Evolutionary conservation across 2,329 filamentous ascomycete genomes (phyloP).

Genomic region (Colletotrichum spaethianum): DNA sequence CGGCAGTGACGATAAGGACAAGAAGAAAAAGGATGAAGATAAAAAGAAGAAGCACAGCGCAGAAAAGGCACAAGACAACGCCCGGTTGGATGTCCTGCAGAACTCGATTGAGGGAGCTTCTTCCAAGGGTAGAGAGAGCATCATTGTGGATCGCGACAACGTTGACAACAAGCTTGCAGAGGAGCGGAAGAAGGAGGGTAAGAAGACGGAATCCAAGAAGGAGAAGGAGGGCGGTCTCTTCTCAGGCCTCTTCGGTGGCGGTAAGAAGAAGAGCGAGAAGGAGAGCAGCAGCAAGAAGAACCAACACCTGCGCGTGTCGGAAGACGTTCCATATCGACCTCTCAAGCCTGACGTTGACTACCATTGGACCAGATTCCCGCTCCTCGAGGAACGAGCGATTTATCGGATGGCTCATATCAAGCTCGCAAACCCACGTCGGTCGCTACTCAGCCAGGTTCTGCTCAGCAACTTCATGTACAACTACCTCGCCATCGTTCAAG

Average conservation of each 20-base stretch:
- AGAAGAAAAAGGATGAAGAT: constrained; percentile 75
- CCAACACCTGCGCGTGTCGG: constrained; percentile 82
- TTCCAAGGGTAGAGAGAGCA: constrained; percentile 81
- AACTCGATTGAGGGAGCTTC: constrained; percentile 82
- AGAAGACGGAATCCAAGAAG: constrained; percentile 86
- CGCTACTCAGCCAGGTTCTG: constrained; percentile 93
- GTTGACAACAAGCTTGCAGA: constrained; percentile 81
- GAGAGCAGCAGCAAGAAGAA: constrained; percentile 82
- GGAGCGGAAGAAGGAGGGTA: constrained; percentile 86
- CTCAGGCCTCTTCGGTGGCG: constrained; percentile 90
- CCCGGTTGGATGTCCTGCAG: constrained; percentile 88
- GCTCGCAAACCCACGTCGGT: constrained; percentile 94
- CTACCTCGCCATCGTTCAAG: constrained; percentile 97
- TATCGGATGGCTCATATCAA: constrained; percentile 99
- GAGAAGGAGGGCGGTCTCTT: constrained; percentile 96
- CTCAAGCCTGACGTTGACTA: constrained; percentile 93
- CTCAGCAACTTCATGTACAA: constrained; percentile 99
- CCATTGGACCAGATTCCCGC: constrained; percentile 94
- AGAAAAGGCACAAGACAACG: constrained; percentile 80
- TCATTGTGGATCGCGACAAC: constrained; percentile 85
- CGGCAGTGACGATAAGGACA: constrained; percentile 79
- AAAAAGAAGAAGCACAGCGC: constrained; percentile 72
- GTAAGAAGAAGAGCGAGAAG: constrained; percentile 88
- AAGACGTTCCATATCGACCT: constrained; percentile 80
- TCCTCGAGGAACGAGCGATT: constrained; percentile 95